These are phyloP conservation scores for Alternaria sp. DNA, from an alignment of 2,329 filamentous ascomycete species.

Conservation along the genomic window DNA sequence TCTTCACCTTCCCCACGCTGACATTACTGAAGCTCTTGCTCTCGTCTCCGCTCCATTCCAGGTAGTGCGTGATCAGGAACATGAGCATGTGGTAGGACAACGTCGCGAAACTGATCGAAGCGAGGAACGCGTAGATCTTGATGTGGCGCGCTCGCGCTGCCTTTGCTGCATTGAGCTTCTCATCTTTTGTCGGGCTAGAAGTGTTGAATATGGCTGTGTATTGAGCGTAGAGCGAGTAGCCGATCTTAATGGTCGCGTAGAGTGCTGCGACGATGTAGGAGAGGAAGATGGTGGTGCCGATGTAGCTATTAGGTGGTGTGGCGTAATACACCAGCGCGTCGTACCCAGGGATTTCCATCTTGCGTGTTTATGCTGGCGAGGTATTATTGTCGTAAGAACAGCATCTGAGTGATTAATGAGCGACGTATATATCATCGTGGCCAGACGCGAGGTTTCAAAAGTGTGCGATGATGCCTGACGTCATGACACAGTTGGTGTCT, in stretches of 20 bases:
- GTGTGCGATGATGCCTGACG: slow-evolving; percentile 32
- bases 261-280: slow-evolving; percentile 39
- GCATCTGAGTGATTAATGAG: background rate
- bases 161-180: slow-evolving; percentile 14
- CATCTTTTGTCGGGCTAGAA: background rate
- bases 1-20: slow-evolving; percentile 9
- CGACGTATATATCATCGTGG: background rate
- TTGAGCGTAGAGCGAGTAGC: slow-evolving; percentile 22
- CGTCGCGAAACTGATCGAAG: slow-evolving; percentile 34
- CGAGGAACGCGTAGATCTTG: slow-evolving; percentile 35
- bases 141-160: slow-evolving; percentile 30
- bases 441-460: slow-evolving; percentile 1
- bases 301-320: slow-evolving; percentile 38
- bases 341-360: slow-evolving; percentile 15
- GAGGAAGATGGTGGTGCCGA: slow-evolving; percentile 40
- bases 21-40: slow-evolving; percentile 1
- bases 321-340: slow-evolving; percentile 12
- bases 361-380: background rate
- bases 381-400: background rate
- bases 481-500: slow-evolving; percentile 38
- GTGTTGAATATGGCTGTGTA: slow-evolving; percentile 17
- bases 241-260: slow-evolving; percentile 27
- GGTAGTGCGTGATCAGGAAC: slow-evolving; percentile 37
- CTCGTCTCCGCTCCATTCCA: slow-evolving; percentile 24
- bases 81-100: slow-evolving; percentile 42